A percentile compares a stretch with the other conserved stretches of the same genome.
Evolutionary conservation across 441 rosid genomes (phyloP).

Genomic region (Croton setiger): DNA sequence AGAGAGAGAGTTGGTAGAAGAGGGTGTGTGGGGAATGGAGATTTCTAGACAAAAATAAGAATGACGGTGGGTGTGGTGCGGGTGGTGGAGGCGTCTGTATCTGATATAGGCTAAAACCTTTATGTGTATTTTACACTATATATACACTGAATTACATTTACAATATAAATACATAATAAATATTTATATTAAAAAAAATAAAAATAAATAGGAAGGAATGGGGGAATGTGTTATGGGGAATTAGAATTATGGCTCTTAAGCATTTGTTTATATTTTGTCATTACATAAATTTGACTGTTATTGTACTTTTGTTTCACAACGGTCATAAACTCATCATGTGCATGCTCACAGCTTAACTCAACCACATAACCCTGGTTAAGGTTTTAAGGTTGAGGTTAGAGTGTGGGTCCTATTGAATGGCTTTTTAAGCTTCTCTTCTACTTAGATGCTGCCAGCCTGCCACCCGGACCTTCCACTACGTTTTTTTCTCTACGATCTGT

Average conservation of each 20-base stretch:
- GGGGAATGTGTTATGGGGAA: slow-evolving; percentile 24
- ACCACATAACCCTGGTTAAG: background rate
- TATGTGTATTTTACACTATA: slow-evolving; percentile 8
- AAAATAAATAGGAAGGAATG: background rate
- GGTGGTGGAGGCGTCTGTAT: slow-evolving; percentile 12
- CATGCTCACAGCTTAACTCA: background rate
- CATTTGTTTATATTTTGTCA: background rate
- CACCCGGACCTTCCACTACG: no score
- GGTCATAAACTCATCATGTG: slow-evolving; percentile 30
- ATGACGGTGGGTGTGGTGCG: slow-evolving; percentile 21
- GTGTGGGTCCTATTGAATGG: background rate
- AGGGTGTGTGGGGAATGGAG: slow-evolving; percentile 18
- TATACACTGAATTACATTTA: background rate
- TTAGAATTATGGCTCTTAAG: background rate
- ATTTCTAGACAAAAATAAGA: slow-evolving; percentile 17
- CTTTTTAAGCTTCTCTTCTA: background rate
- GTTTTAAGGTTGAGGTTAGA: background rate
- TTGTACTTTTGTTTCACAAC: slow-evolving; percentile 24
- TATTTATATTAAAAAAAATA: no score
- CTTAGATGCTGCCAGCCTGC: background rate
- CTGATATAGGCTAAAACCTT: background rate
- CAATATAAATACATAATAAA: no score
- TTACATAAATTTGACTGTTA: background rate
- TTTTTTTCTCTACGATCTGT: no score
- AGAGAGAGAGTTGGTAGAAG: slow-evolving; percentile 4